These are phyloP conservation scores for Croton setiger DNA, from an alignment of 441 rosid genomes.

Conservation along the genomic window DNA sequence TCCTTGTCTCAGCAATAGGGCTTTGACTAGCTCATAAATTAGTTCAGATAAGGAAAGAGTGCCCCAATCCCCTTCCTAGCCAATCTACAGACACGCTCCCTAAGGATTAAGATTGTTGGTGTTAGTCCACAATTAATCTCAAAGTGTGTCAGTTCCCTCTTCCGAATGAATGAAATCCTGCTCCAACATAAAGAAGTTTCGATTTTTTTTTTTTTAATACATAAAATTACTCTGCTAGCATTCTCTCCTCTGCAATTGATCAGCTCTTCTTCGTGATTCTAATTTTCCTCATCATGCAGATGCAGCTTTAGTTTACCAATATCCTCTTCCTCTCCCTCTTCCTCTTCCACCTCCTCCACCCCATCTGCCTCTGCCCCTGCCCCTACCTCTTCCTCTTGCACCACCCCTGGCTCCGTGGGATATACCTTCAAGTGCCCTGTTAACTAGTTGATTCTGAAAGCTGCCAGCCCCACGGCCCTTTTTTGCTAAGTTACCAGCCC, in stretches of 20 bases:
- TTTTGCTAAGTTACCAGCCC: conserved; percentile 55
- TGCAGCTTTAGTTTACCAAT: conserved; percentile 31
- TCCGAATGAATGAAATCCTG: conserved; percentile 18
- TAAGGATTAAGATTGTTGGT: neutral
- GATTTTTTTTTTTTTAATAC: conserved; percentile 17
- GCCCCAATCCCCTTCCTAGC: conserved; percentile 9
- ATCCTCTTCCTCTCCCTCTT: conserved; percentile 75
- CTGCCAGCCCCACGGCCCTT: conserved; percentile 76
- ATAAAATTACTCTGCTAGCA: conserved; percentile 11
- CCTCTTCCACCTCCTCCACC: conserved; percentile 76
- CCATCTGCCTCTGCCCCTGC: conserved; percentile 56
- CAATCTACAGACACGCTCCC: conserved; percentile 16
- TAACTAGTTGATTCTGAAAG: conserved; percentile 76
- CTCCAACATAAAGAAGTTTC: conserved; percentile 7
- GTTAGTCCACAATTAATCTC: conserved; percentile 25
- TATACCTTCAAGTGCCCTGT: conserved; percentile 85
- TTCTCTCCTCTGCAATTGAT: conserved; percentile 9
- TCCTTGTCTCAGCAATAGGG: neutral
- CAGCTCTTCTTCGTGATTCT: conserved; percentile 12
- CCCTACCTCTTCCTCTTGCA: conserved; percentile 64
- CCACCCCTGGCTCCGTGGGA: conserved; percentile 63
- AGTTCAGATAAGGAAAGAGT: conserved; percentile 9
- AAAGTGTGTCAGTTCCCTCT: conserved; percentile 24
- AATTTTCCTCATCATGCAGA: neutral
- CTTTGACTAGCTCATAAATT: conserved; percentile 8